These are phyloP conservation scores for Cordyceps militaris DNA, from an alignment of 2,329 filamentous ascomycete species.

Conservation along the genomic window DNA sequence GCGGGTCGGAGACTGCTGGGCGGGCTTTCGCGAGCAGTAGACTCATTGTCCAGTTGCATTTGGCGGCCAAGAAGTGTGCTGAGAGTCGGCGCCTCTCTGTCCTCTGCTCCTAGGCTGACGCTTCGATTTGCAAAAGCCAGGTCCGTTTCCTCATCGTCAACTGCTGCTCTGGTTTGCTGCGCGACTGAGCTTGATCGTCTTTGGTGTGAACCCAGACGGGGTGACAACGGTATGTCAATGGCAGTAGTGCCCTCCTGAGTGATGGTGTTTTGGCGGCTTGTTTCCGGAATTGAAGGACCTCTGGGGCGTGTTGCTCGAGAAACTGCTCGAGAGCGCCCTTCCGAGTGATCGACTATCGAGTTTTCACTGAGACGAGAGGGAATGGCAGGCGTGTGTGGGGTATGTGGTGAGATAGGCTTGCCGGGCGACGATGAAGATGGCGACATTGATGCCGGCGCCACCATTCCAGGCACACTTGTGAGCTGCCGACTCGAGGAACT, in stretches of 20 bases:
- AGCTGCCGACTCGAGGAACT: slow-evolving; percentile 61
- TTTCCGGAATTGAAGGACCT: slow-evolving; percentile 22
- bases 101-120: slow-evolving; percentile 59
- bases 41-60: slow-evolving; percentile 28
- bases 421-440: slow-evolving; percentile 85
- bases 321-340: slow-evolving; percentile 22
- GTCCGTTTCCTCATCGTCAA: slow-evolving; percentile 55
- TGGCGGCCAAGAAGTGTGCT: slow-evolving; percentile 52
- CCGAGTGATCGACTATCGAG: slow-evolving; percentile 50
- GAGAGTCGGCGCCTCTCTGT: slow-evolving; percentile 57
- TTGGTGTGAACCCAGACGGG: slow-evolving; percentile 48
- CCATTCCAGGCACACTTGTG: slow-evolving; percentile 56
- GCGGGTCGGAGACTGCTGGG: slow-evolving; percentile 33
- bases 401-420: slow-evolving; percentile 84
- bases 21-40: slow-evolving; percentile 18
- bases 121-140: slow-evolving; percentile 57
- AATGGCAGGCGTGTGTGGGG: slow-evolving; percentile 86
- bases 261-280: slow-evolving; percentile 31
- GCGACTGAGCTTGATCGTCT: slow-evolving; percentile 64
- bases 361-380: slow-evolving; percentile 90
- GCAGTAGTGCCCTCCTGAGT: slow-evolving; percentile 52
- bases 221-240: slow-evolving; percentile 68
- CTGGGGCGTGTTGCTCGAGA: slow-evolving; percentile 24
- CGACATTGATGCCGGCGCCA: slow-evolving; percentile 69
- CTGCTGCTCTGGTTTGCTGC: slow-evolving; percentile 49